Conservation (phyloP, 345 rosid genomes). For the Populus simonii region DNA sequence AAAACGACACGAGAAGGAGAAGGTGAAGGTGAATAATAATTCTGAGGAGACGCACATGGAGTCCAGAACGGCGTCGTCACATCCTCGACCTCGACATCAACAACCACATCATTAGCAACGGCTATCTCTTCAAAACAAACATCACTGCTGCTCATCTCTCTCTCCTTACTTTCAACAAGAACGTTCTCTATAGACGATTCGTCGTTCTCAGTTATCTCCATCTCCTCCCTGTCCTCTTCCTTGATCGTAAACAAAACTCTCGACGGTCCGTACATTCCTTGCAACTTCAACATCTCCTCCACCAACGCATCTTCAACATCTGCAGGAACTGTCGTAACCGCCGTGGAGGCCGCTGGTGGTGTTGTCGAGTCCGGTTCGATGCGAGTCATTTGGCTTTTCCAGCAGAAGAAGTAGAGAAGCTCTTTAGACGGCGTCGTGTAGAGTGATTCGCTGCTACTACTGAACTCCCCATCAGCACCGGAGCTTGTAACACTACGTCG, state of each 20-base stretch:
- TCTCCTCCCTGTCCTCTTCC: conserved; percentile 60
- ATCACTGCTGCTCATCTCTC: not conserved
- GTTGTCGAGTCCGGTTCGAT: conserved; percentile 38
- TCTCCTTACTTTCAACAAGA: not conserved
- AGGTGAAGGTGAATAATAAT: conserved; percentile 55
- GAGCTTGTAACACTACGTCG: conserved; percentile 20
- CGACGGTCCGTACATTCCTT: conserved; percentile 48
- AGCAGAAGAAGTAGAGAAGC: conserved; percentile 71
- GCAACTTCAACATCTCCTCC: conserved; percentile 39
- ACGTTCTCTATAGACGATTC: not conserved
- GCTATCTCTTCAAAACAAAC: conserved; percentile 11
- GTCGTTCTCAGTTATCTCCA: not conserved
- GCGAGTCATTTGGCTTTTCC: conserved; percentile 48
- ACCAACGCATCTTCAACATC: conserved; percentile 5
- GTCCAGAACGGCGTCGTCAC: conserved; percentile 65
- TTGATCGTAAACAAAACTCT: conserved; percentile 61
- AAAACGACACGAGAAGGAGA: conserved; percentile 42
- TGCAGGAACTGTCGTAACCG: conserved; percentile 19
- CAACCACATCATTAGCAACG: too few species aligned
- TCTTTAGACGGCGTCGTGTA: conserved; percentile 57
- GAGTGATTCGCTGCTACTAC: conserved; percentile 8
- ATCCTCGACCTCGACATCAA: conserved; percentile 5
- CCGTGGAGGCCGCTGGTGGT: not conserved
- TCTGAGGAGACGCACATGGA: conserved; percentile 59
- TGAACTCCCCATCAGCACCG: conserved; percentile 13